Evolutionary conservation across 305 asterid genomes (phyloP), one percentile per base, ranked within the genome.

Genomic region (Fraxinus greggii): DNA sequence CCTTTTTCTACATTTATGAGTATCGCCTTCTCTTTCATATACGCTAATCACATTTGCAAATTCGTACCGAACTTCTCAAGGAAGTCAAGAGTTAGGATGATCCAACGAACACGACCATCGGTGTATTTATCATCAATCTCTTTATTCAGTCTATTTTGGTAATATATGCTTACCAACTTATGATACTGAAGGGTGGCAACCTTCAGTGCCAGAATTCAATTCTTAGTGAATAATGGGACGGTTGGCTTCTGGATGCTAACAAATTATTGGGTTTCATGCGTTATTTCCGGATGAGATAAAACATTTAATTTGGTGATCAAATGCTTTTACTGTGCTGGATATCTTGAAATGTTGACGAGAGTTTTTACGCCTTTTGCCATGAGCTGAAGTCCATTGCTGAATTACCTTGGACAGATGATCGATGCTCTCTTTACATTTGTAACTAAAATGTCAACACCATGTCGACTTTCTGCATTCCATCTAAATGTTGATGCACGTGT

Each of bases 391-490:
- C 99, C 31, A 97, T 95, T 81, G 99, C 98, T 51, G 98, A 95
- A 85, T 78, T 95, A 67, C 99, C 98, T 86, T 95, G 99, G 45
- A 38, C 45, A 38, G 13, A 95, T 94, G 45, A 94, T 95, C 21
- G 98, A 94, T 78, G 99, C 94, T 85, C 97, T 95, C 85, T 95
- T 95, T 84, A 98, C 99, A 12, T 95, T 95, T 36, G 98, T 95
- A 56, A 94, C 94, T 51, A 95, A 95, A 90, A 95, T 95, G 99
- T 98, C 99, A 3, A 85, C 80, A 73, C 90, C 93, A 29, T 98
- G 94, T 83, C 92, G 99, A 12, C 97, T 95, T 32, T 95, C 99
- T 9, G 99, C 94, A 85, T 95, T 95, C 93, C 98, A 98, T 79
- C 32, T 19, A 21, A 15, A 28, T 31, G 48, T 63, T 1, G 29